Conservation (phyloP, 306 rosid genomes). For the Echinosophora koreensis region DNA sequence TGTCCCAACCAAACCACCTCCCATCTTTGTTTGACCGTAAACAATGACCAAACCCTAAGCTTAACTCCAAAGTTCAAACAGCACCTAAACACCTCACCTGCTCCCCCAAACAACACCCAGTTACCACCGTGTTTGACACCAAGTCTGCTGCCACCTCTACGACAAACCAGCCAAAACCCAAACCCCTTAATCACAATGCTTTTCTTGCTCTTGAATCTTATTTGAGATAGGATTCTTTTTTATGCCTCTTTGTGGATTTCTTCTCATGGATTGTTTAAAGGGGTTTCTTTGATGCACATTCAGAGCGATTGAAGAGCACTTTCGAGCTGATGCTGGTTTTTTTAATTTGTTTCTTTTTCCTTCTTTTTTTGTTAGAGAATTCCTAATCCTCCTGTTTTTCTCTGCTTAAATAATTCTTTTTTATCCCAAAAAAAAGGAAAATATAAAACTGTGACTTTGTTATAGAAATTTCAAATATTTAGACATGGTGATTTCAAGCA, state of each 20-base stretch:
- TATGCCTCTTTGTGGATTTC: not conserved
- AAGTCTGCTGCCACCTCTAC: too few relatives aligned
- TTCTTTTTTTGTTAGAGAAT: not conserved
- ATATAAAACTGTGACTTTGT: conserved; percentile 1
- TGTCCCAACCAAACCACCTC: too few relatives aligned
- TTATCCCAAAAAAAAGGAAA: not conserved
- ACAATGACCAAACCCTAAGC: too few relatives aligned
- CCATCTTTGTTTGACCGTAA: too few relatives aligned
- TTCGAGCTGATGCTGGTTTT: not conserved
- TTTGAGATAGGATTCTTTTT: not conserved
- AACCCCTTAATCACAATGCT: too few relatives aligned
- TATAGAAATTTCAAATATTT: conserved; percentile 7
- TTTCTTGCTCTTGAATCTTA: not conserved
- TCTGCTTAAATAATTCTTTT: conserved; percentile 6
- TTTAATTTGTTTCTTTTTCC: not conserved
- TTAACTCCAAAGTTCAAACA: too few relatives aligned
- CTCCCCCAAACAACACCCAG: too few relatives aligned
- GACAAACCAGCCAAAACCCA: too few relatives aligned
- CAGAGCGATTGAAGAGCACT: not conserved
- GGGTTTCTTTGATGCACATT: not conserved
- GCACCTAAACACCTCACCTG: too few relatives aligned
- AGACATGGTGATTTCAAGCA: conserved; percentile 7
- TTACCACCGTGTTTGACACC: too few relatives aligned
- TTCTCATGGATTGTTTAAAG: not conserved
- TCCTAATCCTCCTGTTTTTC: not conserved